phyloP scores from a whole-genome alignment of 2,329 filamentous ascomycete genomes.

The Cytospora piceae region DNA sequence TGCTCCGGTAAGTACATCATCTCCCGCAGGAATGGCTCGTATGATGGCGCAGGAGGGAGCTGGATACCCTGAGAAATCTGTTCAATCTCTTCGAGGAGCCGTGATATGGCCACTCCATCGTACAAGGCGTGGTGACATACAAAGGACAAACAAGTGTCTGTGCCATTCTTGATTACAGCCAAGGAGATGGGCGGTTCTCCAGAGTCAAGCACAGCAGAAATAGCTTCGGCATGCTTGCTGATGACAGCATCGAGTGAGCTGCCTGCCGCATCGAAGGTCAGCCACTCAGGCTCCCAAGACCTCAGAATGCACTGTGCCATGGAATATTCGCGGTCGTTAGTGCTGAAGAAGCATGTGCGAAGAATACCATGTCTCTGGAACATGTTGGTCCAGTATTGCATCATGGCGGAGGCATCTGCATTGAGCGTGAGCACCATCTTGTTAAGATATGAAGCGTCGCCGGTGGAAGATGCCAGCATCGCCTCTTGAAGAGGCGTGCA shows the following conservation, averaged over 20 bases:
- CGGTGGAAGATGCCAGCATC: conserved; percentile 69
- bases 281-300: conserved; percentile 48
- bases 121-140: conserved; percentile 81
- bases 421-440: conserved; percentile 66
- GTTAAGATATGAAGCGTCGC: conserved; percentile 68
- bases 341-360: conserved; percentile 74
- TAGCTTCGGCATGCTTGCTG: conserved; percentile 44
- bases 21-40: conserved; percentile 65
- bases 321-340: conserved; percentile 61
- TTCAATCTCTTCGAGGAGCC: conserved; percentile 73
- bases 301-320: conserved; percentile 74
- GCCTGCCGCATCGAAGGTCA: conserved; percentile 38
- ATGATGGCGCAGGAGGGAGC: conserved; percentile 57
- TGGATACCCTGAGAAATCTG: conserved; percentile 50
- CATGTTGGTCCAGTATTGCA: conserved; percentile 65
- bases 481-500: conserved; percentile 88
- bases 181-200: conserved; percentile 50
- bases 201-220: conserved; percentile 49
- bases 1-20: conserved; percentile 53
- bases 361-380: conserved; percentile 73
- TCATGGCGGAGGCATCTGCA: conserved; percentile 54
- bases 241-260: conserved; percentile 43
- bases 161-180: conserved; percentile 43
- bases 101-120: conserved; percentile 76
- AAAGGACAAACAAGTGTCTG: conserved; percentile 48